phyloP scores from a whole-genome alignment of 2,329 filamentous ascomycete species.

The Macrophomina phaseolina region DNA sequence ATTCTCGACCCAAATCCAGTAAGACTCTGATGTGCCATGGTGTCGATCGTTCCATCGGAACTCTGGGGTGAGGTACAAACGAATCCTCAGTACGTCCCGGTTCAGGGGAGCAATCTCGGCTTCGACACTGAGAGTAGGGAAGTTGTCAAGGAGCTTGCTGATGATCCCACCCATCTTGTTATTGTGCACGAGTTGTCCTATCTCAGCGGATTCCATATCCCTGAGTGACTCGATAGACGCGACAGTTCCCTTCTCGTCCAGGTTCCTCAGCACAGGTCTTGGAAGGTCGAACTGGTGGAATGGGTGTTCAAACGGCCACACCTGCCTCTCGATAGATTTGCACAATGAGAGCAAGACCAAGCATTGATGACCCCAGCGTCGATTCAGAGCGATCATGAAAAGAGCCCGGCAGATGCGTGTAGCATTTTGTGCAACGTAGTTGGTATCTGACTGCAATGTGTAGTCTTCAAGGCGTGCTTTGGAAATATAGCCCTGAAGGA shows the following conservation, averaged over 20 bases:
- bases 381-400: conserved; percentile 96
- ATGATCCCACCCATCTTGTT: conserved; percentile 84
- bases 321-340: conserved; percentile 94
- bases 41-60: conserved; percentile 94
- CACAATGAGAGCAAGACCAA: conserved; percentile 87
- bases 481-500: conserved; percentile 93
- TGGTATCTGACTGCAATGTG: conserved; percentile 86
- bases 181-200: conserved; percentile 90
- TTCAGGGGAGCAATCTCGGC: conserved; percentile 96
- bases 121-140: conserved; percentile 89
- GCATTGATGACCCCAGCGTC: conserved; percentile 95
- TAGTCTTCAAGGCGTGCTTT: conserved; percentile 89
- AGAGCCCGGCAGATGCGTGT: conserved; percentile 91
- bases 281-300: conserved; percentile 94
- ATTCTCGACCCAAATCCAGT: conserved; percentile 99
- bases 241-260: conserved; percentile 78
- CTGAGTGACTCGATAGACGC: conserved; percentile 80
- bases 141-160: conserved; percentile 81
- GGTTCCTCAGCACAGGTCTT: conserved; percentile 78
- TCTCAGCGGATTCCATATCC: conserved; percentile 92
- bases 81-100: conserved; percentile 90
- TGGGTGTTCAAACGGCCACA: conserved; percentile 95
- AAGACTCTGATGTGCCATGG: conserved; percentile 93
- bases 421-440: conserved; percentile 94
- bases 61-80: conserved; percentile 83